A percentile compares a stretch with the other conserved stretches of the same genome.
These are phyloP conservation scores for Megacollybia marginata DNA, from an alignment of 768 basidiomycete genomes.

Conservation along the genomic window DNA sequence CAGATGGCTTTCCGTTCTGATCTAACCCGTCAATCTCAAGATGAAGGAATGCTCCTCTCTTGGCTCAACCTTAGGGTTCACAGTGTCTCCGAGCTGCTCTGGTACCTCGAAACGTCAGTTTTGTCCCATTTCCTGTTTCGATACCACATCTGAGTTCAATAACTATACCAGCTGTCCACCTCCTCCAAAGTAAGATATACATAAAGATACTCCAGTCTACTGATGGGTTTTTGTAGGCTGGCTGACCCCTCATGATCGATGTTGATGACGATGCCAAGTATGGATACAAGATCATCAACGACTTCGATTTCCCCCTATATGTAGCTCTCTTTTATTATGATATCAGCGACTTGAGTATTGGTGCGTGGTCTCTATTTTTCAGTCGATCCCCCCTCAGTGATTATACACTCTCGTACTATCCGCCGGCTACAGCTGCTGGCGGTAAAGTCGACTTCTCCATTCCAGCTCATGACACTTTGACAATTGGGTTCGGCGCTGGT, in stretches of 20 bases:
- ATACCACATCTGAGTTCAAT: too few species aligned
- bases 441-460: not conserved
- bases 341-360: slow-evolving; percentile 19
- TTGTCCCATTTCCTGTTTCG: too few species aligned
- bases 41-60: too few species aligned
- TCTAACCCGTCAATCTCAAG: too few species aligned
- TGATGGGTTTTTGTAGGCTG: slow-evolving; percentile 13
- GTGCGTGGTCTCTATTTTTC: slow-evolving; percentile 5
- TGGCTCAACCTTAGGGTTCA: too few species aligned
- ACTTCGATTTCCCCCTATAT: slow-evolving; percentile 12
- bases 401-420: slow-evolving; percentile 1
- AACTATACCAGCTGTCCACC: too few species aligned
- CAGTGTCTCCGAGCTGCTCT: too few species aligned
- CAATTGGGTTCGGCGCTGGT: slow-evolving; percentile 24
- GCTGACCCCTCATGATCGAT: slow-evolving; percentile 10
- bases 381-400: not conserved
- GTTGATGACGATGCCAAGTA: slow-evolving; percentile 8
- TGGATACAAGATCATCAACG: slow-evolving; percentile 19
- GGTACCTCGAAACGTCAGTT: too few species aligned
- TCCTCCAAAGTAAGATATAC: too few species aligned
- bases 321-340: slow-evolving; percentile 25
- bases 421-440: not conserved
- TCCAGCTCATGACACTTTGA: slow-evolving; percentile 8
- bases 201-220: too few species aligned
- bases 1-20: too few species aligned